Conservation (phyloP, 306 rosid species). For the Delonix regia region DNA sequence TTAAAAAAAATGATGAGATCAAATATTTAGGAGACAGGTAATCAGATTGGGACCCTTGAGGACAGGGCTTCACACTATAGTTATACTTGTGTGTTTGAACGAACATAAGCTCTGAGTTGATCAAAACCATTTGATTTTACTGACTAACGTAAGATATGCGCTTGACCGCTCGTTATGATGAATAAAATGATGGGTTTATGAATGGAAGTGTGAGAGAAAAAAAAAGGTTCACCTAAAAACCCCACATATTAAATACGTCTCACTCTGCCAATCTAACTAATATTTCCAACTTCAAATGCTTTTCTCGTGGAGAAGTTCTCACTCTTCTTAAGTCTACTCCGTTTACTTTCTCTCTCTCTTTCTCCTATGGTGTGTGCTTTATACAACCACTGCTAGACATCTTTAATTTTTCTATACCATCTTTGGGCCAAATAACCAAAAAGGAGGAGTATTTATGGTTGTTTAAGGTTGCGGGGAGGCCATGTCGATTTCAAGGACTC, state of each 20-base stretch:
- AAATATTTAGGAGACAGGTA: not conserved
- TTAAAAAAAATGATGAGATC: not conserved
- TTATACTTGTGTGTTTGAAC: not conserved
- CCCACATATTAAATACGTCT: constrained; percentile 12
- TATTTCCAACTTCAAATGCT: constrained; percentile 23
- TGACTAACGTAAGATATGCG: constrained; percentile 15
- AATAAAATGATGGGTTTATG: not conserved
- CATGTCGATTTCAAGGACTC: constrained; percentile 52
- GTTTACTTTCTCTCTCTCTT: not conserved
- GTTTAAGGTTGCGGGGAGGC: constrained; percentile 18
- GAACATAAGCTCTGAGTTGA: constrained; percentile 17
- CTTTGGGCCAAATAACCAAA: constrained; percentile 22
- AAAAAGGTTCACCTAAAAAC: constrained; percentile 6
- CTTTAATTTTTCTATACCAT: constrained; percentile 20
- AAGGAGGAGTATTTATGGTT: not conserved
- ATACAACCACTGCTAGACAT: not conserved
- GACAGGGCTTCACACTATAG: not conserved
- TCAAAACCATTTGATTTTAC: not conserved
- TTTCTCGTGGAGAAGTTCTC: not conserved
- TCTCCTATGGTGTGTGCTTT: constrained; percentile 6
- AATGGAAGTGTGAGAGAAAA: not conserved
- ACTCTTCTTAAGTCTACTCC: not conserved
- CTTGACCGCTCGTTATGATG: constrained; percentile 5
- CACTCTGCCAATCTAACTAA: not conserved
- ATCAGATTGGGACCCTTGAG: not conserved